Evolutionary conservation across 176 grass and related monocot species (phyloP), one percentile per base, ranked within the genome.

Genomic region (Aechmea fasciata): DNA sequence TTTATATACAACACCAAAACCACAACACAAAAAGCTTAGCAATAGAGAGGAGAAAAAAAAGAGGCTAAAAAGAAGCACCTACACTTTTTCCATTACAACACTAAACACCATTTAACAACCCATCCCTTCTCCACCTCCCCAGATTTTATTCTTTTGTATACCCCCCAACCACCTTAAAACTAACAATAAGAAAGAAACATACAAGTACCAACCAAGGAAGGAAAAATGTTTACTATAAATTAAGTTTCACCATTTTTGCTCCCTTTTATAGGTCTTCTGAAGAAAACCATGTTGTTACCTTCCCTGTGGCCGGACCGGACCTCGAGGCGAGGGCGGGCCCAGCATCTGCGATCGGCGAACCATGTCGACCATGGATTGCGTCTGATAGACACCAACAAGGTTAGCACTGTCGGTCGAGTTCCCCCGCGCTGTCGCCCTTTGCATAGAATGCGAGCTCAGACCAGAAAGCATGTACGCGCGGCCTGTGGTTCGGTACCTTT

Each of bases 401-500:
- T 78, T 91, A 69, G 79, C 78, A 28, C 85, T 78, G 23, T 87
- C 84, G 11, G 94, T 92, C 1, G 89, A 97, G 65, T 92, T 89
- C 29, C 94, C 82, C 1, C 89, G 83, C 11, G 89, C 73, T 19
- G 94, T 97, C 24, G 94, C 94, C 61, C 94, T 79, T 77, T 97
- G 94, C 94, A 86, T 92, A 10, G 86, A 92, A 72, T 97, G 94
- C 9, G 94, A 92, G 25, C 94, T 97, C 52, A 97, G 55, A 66
- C 94, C 94, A 15, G 94, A 92, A 13, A 92, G 78, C 79, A 97
- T 79, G 25, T 87, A 97, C 3, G 94, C 94, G 47, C 94, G 83
- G 23, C 94, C 94, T 6, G 89, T 90, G 48, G 76, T 18, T 64
- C 87, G 86, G 3, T 97, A 97, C 11, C 81, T 75, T 57, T 83